phyloP scores from a whole-genome alignment of 495 filamentous ascomycete genomes.

The Bacidia rubella region DNA sequence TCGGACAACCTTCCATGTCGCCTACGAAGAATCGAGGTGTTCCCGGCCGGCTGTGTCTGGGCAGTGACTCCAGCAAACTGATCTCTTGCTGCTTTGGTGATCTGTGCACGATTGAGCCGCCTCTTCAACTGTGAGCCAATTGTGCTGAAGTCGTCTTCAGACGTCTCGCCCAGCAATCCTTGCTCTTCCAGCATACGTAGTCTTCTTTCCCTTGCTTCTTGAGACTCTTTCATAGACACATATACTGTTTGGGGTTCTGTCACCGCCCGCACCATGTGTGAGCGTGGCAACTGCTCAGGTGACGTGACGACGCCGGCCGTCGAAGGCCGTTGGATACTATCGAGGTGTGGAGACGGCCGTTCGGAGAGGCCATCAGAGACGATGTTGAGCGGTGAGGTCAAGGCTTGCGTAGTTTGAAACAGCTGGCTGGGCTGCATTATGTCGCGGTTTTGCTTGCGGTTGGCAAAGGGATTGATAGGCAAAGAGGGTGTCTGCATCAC shows the following conservation, averaged over 20 bases:
- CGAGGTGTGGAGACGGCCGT: constrained; percentile 39
- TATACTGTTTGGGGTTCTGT: constrained; percentile 37
- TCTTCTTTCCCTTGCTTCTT: constrained; percentile 31
- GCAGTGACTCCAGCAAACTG: constrained; percentile 31
- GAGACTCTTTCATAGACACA: constrained; percentile 39
- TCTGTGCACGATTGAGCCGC: constrained; percentile 24
- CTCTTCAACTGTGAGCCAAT: constrained; percentile 32
- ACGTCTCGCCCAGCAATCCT: constrained; percentile 28
- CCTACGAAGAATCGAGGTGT: constrained; percentile 2
- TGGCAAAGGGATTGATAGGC: constrained; percentile 34
- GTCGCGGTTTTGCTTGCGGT: constrained; percentile 28
- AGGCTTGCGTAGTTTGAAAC: constrained; percentile 38
- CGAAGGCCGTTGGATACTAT: constrained; percentile 28
- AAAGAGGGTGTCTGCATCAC: constrained; percentile 24
- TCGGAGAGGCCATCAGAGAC: constrained; percentile 32
- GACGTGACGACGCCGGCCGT: constrained; percentile 30
- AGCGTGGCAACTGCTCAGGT: constrained; percentile 24
- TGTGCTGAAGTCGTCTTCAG: constrained; percentile 35
- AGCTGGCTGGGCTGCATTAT: constrained; percentile 37
- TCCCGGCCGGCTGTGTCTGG: constrained; percentile 18
- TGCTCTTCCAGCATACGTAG: constrained; percentile 21
- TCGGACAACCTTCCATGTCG: constrained; percentile 2
- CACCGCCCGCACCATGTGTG: constrained; percentile 26
- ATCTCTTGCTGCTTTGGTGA: constrained; percentile 27
- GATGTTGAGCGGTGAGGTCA: constrained; percentile 34